Percentiles rank a stretch among this genome's conserved stretches.
Evolutionary conservation across 768 basidiomycete species (phyloP).

Genomic region (Rhodotorula kratochvilovae): DNA sequence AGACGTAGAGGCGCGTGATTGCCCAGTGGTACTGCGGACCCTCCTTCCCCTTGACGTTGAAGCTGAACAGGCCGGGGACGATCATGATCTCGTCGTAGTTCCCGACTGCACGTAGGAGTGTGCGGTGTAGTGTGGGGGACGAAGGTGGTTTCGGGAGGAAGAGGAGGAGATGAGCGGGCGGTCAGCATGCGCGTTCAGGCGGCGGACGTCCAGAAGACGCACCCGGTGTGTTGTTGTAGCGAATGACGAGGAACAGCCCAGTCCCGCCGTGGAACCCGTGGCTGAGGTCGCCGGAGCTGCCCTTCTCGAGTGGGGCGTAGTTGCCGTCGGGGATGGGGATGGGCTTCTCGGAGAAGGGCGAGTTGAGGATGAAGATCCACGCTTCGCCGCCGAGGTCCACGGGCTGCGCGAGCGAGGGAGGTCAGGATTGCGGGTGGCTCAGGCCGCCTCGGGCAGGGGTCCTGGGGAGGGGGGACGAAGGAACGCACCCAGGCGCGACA

Average conservation of each 20-base stretch:
- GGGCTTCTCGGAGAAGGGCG: constrained; percentile 14
- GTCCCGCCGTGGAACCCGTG: constrained; percentile 14
- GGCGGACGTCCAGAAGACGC: too few relatives aligned
- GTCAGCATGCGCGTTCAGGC: background rate
- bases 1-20: constrained; percentile 28
- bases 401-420: background rate
- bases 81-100: constrained; percentile 24
- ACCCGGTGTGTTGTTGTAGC: background rate
- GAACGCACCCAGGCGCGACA: too few relatives aligned
- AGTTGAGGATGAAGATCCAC: constrained; percentile 23
- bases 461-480: too few relatives aligned
- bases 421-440: too few relatives aligned
- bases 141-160: too few relatives aligned
- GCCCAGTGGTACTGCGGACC: constrained; percentile 1
- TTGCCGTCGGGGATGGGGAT: background rate
- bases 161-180: too few relatives aligned
- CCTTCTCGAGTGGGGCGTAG: constrained; percentile 15
- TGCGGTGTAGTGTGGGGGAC: too few relatives aligned
- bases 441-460: too few relatives aligned
- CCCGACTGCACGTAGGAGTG: too few relatives aligned
- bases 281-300: constrained; percentile 1
- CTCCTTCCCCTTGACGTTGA: background rate
- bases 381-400: constrained; percentile 18
- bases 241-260: constrained; percentile 16
- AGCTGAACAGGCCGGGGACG: constrained; percentile 18